A percentile compares a stretch with the other conserved stretches of the same genome.
phyloP scores from a whole-genome alignment of 2,329 filamentous ascomycete genomes.

The Parastagonospora nodorum region DNA sequence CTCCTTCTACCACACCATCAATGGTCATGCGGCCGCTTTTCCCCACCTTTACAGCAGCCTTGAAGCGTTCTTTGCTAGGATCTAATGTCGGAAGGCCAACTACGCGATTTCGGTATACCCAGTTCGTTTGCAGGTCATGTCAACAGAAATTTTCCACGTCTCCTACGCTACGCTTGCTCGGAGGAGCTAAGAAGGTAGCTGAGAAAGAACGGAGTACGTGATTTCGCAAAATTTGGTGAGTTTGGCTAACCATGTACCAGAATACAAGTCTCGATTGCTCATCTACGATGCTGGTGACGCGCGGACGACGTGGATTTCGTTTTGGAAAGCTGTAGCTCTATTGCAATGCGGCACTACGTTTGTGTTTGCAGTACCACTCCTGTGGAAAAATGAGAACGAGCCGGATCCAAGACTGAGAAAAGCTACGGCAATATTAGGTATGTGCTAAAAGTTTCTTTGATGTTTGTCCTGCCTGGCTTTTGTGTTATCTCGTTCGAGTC shows the following conservation, averaged over 20 bases:
- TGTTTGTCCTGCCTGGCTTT: background rate
- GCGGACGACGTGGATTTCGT: constrained; percentile 42
- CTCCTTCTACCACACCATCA: constrained; percentile 15
- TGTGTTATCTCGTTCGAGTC: background rate
- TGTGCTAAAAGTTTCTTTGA: constrained; percentile 5
- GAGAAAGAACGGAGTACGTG: constrained; percentile 28
- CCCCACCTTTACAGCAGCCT: constrained; percentile 21
- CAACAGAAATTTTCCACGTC: constrained; percentile 40
- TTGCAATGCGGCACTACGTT: constrained; percentile 41
- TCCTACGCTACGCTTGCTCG: constrained; percentile 22
- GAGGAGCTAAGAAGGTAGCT: constrained; percentile 17
- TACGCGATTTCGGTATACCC: constrained; percentile 10
- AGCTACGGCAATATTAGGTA: constrained; percentile 36
- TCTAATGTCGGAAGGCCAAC: background rate
- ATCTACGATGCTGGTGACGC: constrained; percentile 47
- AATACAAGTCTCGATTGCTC: constrained; percentile 34
- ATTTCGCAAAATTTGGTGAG: background rate
- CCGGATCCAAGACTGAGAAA: constrained; percentile 34
- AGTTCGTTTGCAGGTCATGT: constrained; percentile 32
- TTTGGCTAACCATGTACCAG: constrained; percentile 10
- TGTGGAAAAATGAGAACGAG: constrained; percentile 43
- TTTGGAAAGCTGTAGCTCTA: constrained; percentile 44
- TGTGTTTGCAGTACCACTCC: constrained; percentile 37
- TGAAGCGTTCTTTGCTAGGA: constrained; percentile 21
- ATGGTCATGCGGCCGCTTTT: constrained; percentile 35